These are phyloP conservation scores for Dothistroma septosporum DNA, from an alignment of 2,329 filamentous ascomycete genomes.

Conservation along the genomic window DNA sequence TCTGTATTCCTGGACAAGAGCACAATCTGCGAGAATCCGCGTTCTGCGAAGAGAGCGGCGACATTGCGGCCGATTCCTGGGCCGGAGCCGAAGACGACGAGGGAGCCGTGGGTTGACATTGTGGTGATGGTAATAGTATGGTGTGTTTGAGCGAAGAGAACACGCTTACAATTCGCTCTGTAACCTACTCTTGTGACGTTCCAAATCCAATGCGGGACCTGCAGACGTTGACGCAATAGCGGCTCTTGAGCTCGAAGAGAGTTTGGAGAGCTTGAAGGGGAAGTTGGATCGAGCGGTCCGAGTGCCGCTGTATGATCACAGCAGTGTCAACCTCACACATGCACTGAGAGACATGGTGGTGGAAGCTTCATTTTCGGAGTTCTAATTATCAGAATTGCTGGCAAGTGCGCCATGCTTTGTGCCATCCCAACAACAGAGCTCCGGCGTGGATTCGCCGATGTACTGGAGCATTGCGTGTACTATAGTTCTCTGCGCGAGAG, in stretches of 20 bases:
- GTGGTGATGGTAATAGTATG: background rate
- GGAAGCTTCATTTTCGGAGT: no score
- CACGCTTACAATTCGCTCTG: background rate
- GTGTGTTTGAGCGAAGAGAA: background rate
- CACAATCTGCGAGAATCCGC: conserved; percentile 26
- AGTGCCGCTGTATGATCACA: background rate
- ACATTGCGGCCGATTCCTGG: conserved; percentile 30
- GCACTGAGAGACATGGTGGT: background rate
- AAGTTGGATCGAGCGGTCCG: background rate
- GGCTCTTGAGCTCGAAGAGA: background rate
- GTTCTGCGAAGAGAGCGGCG: conserved; percentile 27
- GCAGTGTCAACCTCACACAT: background rate
- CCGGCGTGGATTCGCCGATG: no score
- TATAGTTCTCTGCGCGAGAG: no score
- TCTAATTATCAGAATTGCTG: no score
- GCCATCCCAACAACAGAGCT: no score
- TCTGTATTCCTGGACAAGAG: conserved; percentile 24
- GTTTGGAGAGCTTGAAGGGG: background rate
- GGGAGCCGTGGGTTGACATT: conserved; percentile 17
- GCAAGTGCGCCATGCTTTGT: no score
- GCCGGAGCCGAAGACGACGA: conserved; percentile 31
- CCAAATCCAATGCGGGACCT: background rate
- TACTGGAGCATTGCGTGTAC: no score
- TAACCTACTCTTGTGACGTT: background rate
- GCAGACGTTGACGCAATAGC: background rate